Conservation (phyloP, 1,284 basidiomycete genomes). For the Cutaneotrichosporon arboriforme region DNA sequence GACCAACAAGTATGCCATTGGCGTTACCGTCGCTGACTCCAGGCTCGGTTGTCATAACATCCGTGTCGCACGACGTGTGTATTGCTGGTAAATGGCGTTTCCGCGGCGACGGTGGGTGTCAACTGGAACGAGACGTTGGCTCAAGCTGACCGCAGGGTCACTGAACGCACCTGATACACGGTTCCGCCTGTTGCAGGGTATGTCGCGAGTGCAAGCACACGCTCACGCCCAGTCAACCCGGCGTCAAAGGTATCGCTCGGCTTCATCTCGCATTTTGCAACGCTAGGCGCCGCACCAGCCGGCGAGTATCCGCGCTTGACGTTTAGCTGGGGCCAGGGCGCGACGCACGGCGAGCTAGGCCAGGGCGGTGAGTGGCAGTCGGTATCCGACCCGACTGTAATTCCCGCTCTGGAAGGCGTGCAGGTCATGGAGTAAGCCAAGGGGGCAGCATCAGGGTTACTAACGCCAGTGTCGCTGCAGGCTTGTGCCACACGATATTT, state of each 20-base stretch:
- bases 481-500: conserved; percentile 78
- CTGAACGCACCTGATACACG: conserved; percentile 73
- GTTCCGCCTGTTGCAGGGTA: conserved; percentile 50
- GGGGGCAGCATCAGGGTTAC: background rate
- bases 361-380: conserved; percentile 78
- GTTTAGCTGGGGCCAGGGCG: conserved; percentile 16
- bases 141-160: conserved; percentile 54
- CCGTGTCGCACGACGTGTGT: conserved; percentile 51
- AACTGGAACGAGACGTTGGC: too few species aligned
- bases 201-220: background rate
- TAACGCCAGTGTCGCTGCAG: conserved; percentile 63
- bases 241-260: conserved; percentile 70
- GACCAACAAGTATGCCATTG: conserved; percentile 58
- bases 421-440: conserved; percentile 66
- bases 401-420: conserved; percentile 66
- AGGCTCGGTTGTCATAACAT: conserved; percentile 72
- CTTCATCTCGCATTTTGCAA: conserved; percentile 82
- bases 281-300: conserved; percentile 58
- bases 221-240: conserved; percentile 51
- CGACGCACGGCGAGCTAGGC: conserved; percentile 58
- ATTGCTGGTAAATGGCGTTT: conserved; percentile 55
- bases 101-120: too few species aligned
- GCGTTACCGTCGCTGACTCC: background rate
- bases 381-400: conserved; percentile 72
- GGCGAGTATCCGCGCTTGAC: conserved; percentile 51